phyloP scores from a whole-genome alignment of 768 basidiomycete species.

The Paxillus involutus region DNA sequence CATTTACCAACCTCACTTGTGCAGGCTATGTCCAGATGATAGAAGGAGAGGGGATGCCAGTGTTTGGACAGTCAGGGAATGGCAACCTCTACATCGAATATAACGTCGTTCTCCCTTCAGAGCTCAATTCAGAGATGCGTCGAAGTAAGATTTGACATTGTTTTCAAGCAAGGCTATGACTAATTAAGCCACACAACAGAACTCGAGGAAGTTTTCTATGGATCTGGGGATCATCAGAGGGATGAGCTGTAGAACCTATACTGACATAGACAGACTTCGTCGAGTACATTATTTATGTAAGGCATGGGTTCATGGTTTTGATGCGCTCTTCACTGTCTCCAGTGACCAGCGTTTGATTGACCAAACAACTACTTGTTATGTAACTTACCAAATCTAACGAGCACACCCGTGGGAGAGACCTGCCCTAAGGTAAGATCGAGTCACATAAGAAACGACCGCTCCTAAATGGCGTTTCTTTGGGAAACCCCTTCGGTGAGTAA shows the following conservation, averaged over 20 bases:
- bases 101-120: conserved; percentile 82
- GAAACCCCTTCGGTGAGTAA: conserved; percentile 35
- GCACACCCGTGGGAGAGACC: conserved; percentile 22
- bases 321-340: too few relatives aligned
- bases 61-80: conserved; percentile 52
- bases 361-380: too few relatives aligned
- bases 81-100: conserved; percentile 95
- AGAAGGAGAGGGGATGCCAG: conserved; percentile 88
- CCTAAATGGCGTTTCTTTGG: conserved; percentile 4
- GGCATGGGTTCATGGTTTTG: too few relatives aligned
- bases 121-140: conserved; percentile 64
- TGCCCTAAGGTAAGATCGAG: conserved; percentile 26
- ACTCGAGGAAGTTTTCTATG: conserved; percentile 53
- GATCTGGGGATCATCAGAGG: conserved; percentile 29
- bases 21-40: conserved; percentile 86
- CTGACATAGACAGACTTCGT: conserved; percentile 1
- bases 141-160: conserved; percentile 58
- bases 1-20: not conserved
- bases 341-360: too few relatives aligned
- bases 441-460: conserved; percentile 9
- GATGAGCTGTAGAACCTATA: conserved; percentile 39
- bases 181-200: conserved; percentile 38
- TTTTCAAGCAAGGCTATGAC: not conserved
- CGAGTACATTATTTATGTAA: not conserved
- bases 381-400: too few relatives aligned